These are phyloP conservation scores for Stemphylium beticola DNA, from an alignment of 2,329 filamentous ascomycete species.

Conservation along the genomic window DNA sequence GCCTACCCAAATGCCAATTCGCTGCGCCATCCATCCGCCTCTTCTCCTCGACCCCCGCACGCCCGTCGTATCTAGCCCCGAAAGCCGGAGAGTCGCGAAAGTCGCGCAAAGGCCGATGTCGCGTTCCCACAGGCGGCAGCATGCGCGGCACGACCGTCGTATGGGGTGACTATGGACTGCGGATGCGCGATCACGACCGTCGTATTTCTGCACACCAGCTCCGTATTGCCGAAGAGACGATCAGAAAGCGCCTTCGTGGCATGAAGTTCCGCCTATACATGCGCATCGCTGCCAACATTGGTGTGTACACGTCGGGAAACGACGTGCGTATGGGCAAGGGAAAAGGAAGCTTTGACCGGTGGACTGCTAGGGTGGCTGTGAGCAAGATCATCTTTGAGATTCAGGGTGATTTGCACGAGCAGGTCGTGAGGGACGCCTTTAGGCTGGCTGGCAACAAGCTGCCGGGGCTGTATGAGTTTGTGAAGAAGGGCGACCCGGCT, in stretches of 20 bases:
- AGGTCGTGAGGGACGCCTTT: constrained; percentile 92
- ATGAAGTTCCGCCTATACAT: constrained; percentile 93
- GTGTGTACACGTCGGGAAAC: constrained; percentile 94
- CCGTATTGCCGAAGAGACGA: constrained; percentile 91
- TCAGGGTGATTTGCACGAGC: constrained; percentile 90
- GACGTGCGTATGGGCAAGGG: constrained; percentile 99
- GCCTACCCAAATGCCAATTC: constrained; percentile 40
- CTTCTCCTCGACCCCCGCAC: constrained; percentile 73
- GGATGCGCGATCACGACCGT: constrained; percentile 92
- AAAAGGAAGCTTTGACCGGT: constrained; percentile 96
- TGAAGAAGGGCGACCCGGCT: constrained; percentile 87
- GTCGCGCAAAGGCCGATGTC: constrained; percentile 83
- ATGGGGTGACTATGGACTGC: constrained; percentile 94
- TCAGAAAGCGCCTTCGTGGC: constrained; percentile 84
- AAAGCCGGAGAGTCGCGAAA: constrained; percentile 82
- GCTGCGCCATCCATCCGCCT: constrained; percentile 54
- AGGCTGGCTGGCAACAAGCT: constrained; percentile 92
- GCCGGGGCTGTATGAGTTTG: constrained; percentile 90
- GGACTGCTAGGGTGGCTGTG: constrained; percentile 87
- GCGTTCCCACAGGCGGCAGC: constrained; percentile 89
- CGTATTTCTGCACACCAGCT: constrained; percentile 86
- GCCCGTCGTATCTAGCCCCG: constrained; percentile 80
- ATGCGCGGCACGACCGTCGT: constrained; percentile 92
- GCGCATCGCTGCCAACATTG: constrained; percentile 88
- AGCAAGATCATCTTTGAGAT: constrained; percentile 93